Base-by-base conservation (phyloP, 352 stramenopile species). In the Phytophthora boehmeriae region DNA sequence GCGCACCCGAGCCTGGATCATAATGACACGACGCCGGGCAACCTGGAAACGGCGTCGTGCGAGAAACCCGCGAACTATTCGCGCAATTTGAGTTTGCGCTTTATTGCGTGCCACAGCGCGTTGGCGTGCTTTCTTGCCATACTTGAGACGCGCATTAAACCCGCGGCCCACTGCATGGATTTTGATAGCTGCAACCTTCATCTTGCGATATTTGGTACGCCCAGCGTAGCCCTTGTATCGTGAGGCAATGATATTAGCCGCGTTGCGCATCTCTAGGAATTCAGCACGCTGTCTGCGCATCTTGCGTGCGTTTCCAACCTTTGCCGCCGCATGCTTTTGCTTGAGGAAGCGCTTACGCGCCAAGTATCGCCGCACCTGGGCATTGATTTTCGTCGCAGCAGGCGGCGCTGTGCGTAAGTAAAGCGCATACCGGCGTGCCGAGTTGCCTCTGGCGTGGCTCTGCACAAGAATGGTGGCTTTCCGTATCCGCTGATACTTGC, bases 1-100 rank as follows among this genome's bases (percentile, higher is more conserved):
- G 27, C 88, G 88, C 8, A 95, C 83, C 11, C 86, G 85, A 5
- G 88, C 88, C 68, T 96, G 88, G 25, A 96, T 93, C 83, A 94
- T 93, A 64, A 94, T 81, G 54, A 96, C 82, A 17, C 82, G 84
- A 8, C 69, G 68, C 14, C 76, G 71, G 28, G 83, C 69, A 2
- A 75, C 55, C 47, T 83, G 69, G 57, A 87, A 95, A 14, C 67
- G 54, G 17, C 77, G 70, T 11, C 83, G 67, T 5, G 84, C 88
- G 6, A 95, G 22, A 47, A 92, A 92, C 0, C 88, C 88, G 22
- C 88, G 88, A 60, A 78, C 61, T 8, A 94, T 66, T n/a, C 86
- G 78, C 3, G 83, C 67, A 51, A 96, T 94, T 45, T 92, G 73
- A 9, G 68, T 84, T 47, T 96, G 88, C 4, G 88, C 86, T 66